Evolutionary conservation across 495 filamentous ascomycete genomes (phyloP), one percentile per base, ranked within the genome.

Genomic region (Parathielavia hyrcaniae): DNA sequence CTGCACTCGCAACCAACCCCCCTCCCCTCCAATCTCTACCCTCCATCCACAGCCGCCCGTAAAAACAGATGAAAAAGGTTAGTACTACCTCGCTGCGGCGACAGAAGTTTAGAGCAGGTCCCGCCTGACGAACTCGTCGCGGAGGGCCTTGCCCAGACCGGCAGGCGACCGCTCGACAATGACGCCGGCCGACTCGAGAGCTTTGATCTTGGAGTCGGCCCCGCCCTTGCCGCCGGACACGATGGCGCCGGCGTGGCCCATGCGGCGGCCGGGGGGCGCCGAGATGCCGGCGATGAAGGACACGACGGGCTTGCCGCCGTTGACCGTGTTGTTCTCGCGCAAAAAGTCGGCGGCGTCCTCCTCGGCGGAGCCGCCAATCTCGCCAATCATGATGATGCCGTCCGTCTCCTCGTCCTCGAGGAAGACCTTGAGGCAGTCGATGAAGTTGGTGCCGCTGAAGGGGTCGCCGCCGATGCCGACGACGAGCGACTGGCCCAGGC

Each of bases 301-400:
- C 55, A 99, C 93, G 55, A 95, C 89, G 58, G 93, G 93, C 81
- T 96, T 99, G 66, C 77, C 77, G 36, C 76, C 76, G 77, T 95
- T 90, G 71, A 81, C 75, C 53, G 83, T 88, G 81, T 97, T 97
- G 76, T 96, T 81, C 66, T 80, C 79, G 80, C 87, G 91, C 71
- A 97, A 79, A 81, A 91, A 98, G 62, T 98, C 93, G 64, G 69
- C 95, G 20, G 91, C 91, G 61, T 98, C 95, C 77, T 98, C 93
- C 77, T 98, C 93, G 50, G 93, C 93, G 50, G 88, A 89, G 61
- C 93, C 93, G 73, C 93, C 93, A 68, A 98, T 97, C 79, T 98
- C 93, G 72, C 93, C 93, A 71, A 98, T 97, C 93, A 98, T 96
- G 79, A 98, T 97, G 69, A 98, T 97, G 73, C 93, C 93, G 68